A percentile compares a stretch with the other conserved stretches of the same genome.
phyloP scores from a whole-genome alignment of 2,329 filamentous ascomycete species.

The Corynespora cassiicola region DNA sequence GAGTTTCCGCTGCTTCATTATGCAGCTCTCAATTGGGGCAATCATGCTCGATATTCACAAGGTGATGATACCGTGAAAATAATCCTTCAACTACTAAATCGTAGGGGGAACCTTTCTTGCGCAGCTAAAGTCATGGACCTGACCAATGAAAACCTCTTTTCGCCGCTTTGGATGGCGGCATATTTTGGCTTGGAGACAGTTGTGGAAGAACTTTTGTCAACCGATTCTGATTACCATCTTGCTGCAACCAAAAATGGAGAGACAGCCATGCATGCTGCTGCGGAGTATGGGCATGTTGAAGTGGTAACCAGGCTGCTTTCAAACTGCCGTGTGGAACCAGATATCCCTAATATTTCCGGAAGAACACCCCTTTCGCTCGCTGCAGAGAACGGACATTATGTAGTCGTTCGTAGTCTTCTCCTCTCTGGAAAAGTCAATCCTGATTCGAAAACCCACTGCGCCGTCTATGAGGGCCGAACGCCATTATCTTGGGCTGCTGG shows the following conservation, averaged over 20 bases:
- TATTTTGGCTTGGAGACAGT: neutral
- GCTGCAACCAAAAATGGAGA: conserved; percentile 2
- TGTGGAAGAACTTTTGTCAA: neutral
- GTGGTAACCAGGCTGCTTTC: neutral
- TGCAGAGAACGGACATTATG: conserved; percentile 3
- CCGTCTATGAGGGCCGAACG: conserved; percentile 6
- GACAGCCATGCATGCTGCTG: conserved; percentile 1
- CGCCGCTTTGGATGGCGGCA: conserved; percentile 1
- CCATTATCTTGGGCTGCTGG: conserved; percentile 5
- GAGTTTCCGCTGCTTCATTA: conserved; percentile 1
- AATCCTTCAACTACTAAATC: neutral
- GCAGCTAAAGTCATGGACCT: conserved; percentile 2
- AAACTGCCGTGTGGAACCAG: neutral
- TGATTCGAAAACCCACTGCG: conserved; percentile 1
- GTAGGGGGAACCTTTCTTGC: neutral
- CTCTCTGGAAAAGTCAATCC: neutral
- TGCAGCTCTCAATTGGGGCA: conserved; percentile 5
- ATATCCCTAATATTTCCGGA: neutral
- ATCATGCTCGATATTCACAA: conserved; percentile 1
- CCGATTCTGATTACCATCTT: neutral
- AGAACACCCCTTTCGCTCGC: conserved; percentile 4
- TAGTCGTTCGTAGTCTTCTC: neutral
- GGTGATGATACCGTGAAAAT: neutral
- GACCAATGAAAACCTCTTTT: neutral
- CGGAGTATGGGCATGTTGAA: neutral